Base-by-base conservation (phyloP, 1,284 basidiomycete species). In the Rhodotorula sp. region DNA sequence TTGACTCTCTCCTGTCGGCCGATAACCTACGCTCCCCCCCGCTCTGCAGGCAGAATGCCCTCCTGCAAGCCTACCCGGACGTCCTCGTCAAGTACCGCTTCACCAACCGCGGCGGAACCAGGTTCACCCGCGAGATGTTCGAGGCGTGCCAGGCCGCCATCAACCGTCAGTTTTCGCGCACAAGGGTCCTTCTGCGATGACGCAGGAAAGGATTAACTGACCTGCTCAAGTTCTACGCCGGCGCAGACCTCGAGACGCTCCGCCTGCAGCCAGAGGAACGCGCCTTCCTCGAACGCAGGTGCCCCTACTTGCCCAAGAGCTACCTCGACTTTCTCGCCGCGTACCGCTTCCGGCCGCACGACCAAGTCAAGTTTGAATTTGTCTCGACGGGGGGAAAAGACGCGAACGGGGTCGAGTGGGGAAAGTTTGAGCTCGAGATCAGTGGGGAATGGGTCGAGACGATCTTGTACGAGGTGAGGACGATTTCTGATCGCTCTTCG, bases 381-480 rank as follows among this genome's bases (percentile, higher is more conserved):
- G 81, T 86, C 26, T 84, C 26, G 80, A 45, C 50, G 3, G 63
- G 31, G 10, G 43, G 18, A n/a, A 50, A 31, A 7, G 62, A 64
- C 34, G 83, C 2, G 83, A 86, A 69, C 81, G 81, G 49, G 62
- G 69, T 66, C 55, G 82, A 87, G 49, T 81, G 81, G 66, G 95
- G 95, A 1, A 82, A 85, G 67, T 84, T 98, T 52, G 87, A 90
- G 65, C 88, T 98, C 70, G 85, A 87, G 68, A 87, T 89, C 16
- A 79, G 80, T 45, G 95, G 95, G 0, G 85, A 85, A 5, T 99
- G 97, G 95, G 83, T 83, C 1, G 93, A 97, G 74, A 88, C 91
- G 12, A 97, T 99, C 70, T 83, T 97, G 26, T 99, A 97, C 88
- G 95, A 99, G 82, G 93, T 98, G 0, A 61, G 65, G 21, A 3